These are phyloP conservation scores for Pleurotus citrinopileatus DNA, from an alignment of 768 basidiomycete species.

Conservation along the genomic window DNA sequence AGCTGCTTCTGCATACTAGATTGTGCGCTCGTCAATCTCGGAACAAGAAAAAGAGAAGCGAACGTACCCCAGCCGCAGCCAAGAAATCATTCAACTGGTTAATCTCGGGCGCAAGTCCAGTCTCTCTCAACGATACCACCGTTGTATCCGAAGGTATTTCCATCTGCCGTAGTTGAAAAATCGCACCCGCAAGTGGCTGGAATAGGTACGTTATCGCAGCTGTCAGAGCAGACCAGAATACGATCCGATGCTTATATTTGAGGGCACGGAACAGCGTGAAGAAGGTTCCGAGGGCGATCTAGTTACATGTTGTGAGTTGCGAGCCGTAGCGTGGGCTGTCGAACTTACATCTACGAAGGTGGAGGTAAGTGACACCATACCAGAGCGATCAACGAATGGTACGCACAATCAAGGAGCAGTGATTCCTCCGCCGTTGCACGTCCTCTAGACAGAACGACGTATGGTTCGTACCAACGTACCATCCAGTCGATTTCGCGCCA, in stretches of 20 bases:
- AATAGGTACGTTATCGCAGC: conserved; percentile 43
- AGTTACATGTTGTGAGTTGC: neutral
- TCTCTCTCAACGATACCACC: conserved; percentile 36
- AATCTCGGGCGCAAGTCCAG: conserved; percentile 46
- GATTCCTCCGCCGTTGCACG: conserved; percentile 53
- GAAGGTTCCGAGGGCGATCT: conserved; percentile 45
- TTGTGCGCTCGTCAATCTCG: neutral
- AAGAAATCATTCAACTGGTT: conserved; percentile 48
- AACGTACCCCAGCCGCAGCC: conserved; percentile 55
- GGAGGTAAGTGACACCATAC: neutral
- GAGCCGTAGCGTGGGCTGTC: neutral
- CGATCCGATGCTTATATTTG: conserved; percentile 50
- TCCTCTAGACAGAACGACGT: conserved; percentile 53
- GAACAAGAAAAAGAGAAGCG: neutral
- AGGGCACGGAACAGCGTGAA: conserved; percentile 41
- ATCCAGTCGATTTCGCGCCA: conserved; percentile 55
- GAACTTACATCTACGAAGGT: neutral
- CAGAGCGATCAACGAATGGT: neutral
- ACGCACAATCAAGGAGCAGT: conserved; percentile 63
- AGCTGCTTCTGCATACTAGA: conserved; percentile 40
- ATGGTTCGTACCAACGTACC: conserved; percentile 64
- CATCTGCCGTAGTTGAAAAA: conserved; percentile 34
- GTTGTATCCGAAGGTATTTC: conserved; percentile 26
- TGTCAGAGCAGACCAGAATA: conserved; percentile 50
- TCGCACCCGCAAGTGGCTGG: conserved; percentile 54